Evolutionary conservation across 345 rosid species (phyloP), one percentile per base, ranked within the genome.

Genomic region (Atalantia buxifolia): DNA sequence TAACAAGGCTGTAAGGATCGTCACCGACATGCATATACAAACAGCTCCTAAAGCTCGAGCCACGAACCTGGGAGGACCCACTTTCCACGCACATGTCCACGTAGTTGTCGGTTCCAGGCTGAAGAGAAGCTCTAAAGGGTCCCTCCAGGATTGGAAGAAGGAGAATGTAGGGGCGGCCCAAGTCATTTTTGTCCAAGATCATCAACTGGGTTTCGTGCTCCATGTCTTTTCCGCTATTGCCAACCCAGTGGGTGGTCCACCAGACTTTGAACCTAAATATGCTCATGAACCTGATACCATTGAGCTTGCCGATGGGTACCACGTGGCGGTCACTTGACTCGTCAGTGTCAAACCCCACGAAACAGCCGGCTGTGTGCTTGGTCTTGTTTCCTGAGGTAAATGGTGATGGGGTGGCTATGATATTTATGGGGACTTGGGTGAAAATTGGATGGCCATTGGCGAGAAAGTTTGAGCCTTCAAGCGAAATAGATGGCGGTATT

Each of bases 171-270:
- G 88, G 83, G 12, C 83, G 80, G 13, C 78, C 71, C 14, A 40
- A 69, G 30, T 79, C 81, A 13, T 82, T 79, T 18, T 70, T 82
- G 4, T 84, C 82, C 27, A 86, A 82, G 33, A 84, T 36, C 60
- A 84, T 27, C 68, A 84, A 53, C 65, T 86, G 89, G 64, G 89
- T 84, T 74, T 84, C 89, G 7, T 77, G 68, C 21, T 86, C 85
- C 24, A 84, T 66, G 45, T 86, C 89, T 16, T 77, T 27, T 38
- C 89, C 89, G 25, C 30, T 80, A 25, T 83, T 75, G 0, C 89
- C 85, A 18, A 76, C 77, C 89, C 85, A 86, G 18, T 71, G 86
- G 27, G 87, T 86, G 5, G 89, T 84, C 89, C 89, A 84, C 89
- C 89, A 86, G 6, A 80, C 84, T 67, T 86, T 86, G 83, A 86